These are phyloP conservation scores for Samsoniella hepiali DNA, from an alignment of 2,329 filamentous ascomycete species.

Conservation along the genomic window DNA sequence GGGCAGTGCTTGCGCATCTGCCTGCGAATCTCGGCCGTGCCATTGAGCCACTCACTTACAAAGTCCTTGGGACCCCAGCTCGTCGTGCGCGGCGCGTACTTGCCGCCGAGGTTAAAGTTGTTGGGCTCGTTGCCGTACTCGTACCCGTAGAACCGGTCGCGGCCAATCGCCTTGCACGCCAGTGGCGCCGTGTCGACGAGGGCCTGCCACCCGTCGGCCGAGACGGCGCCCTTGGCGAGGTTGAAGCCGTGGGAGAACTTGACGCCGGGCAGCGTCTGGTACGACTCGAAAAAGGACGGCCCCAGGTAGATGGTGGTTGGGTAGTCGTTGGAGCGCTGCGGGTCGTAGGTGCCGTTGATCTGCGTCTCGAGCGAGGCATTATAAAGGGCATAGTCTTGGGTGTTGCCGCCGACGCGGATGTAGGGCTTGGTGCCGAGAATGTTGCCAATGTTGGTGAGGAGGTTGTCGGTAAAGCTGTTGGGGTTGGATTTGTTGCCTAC, in stretches of 20 bases:
- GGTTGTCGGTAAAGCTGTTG: slow-evolving; percentile 58
- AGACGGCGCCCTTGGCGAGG: slow-evolving; percentile 49
- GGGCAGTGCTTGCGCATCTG: slow-evolving; percentile 49
- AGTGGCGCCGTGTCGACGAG: slow-evolving; percentile 53
- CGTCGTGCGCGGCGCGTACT: background rate
- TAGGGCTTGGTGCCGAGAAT: slow-evolving; percentile 55
- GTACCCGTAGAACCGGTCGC: slow-evolving; percentile 52
- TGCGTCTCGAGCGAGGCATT: slow-evolving; percentile 49
- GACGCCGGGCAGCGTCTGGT: slow-evolving; percentile 51
- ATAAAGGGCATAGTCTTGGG: slow-evolving; percentile 63
- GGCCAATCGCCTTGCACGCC: slow-evolving; percentile 53
- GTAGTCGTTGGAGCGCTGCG: slow-evolving; percentile 52
- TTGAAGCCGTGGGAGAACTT: slow-evolving; percentile 64
- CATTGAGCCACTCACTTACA: slow-evolving; percentile 55
- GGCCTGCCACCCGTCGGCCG: slow-evolving; percentile 47
- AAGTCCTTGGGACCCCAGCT: slow-evolving; percentile 32
- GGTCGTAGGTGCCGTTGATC: slow-evolving; percentile 51
- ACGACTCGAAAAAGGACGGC: slow-evolving; percentile 61
- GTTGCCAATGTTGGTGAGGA: slow-evolving; percentile 55
- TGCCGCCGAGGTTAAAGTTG: slow-evolving; percentile 8
- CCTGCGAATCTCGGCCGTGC: slow-evolving; percentile 45
- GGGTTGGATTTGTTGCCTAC: slow-evolving; percentile 51
- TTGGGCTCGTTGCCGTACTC: slow-evolving; percentile 62
- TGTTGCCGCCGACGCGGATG: slow-evolving; percentile 64
- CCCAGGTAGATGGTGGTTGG: slow-evolving; percentile 60